Conservation (phyloP, 2,329 filamentous ascomycete species). For the Ilyonectria sp. region DNA sequence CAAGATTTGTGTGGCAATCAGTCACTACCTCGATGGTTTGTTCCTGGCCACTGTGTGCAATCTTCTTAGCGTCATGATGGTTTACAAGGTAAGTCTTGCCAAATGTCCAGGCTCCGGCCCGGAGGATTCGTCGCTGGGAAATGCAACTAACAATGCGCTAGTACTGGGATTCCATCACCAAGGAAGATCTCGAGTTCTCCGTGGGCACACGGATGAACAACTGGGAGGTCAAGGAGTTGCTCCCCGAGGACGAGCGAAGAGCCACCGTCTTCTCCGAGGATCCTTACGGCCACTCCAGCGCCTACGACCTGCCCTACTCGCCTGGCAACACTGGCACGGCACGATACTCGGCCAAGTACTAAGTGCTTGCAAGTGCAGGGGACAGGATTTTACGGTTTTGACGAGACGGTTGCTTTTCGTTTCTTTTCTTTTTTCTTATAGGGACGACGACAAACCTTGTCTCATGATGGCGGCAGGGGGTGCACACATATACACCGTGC, state of each 20-base stretch:
- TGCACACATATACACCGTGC: conserved; percentile 20
- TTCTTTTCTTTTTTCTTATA: conserved; percentile 32
- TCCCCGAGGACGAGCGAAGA: conserved; percentile 85
- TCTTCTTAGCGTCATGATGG: conserved; percentile 97
- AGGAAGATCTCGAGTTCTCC: conserved; percentile 97
- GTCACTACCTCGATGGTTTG: conserved; percentile 94
- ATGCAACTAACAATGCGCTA: conserved; percentile 28
- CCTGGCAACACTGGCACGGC: conserved; percentile 51
- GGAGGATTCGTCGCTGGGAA: not conserved
- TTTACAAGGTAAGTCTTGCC: conserved; percentile 83
- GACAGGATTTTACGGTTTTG: conserved; percentile 33
- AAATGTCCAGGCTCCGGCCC: not conserved
- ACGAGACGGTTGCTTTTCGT: conserved; percentile 35
- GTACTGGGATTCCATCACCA: conserved; percentile 99
- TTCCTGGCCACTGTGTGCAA: conserved; percentile 97
- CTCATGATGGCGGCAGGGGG: conserved; percentile 1
- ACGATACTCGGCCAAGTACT: conserved; percentile 65
- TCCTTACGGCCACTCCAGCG: conserved; percentile 70
- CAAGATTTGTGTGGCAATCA: conserved; percentile 84
- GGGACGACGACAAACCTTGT: conserved; percentile 8
- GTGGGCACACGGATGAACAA: conserved; percentile 96
- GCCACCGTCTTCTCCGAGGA: conserved; percentile 81
- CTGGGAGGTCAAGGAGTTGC: conserved; percentile 96
- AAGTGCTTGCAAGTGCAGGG: conserved; percentile 32
- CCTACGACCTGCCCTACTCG: conserved; percentile 68